Conservation (phyloP, 139 green algal genomes). For the Chlamydomonas schloesseri region DNA sequence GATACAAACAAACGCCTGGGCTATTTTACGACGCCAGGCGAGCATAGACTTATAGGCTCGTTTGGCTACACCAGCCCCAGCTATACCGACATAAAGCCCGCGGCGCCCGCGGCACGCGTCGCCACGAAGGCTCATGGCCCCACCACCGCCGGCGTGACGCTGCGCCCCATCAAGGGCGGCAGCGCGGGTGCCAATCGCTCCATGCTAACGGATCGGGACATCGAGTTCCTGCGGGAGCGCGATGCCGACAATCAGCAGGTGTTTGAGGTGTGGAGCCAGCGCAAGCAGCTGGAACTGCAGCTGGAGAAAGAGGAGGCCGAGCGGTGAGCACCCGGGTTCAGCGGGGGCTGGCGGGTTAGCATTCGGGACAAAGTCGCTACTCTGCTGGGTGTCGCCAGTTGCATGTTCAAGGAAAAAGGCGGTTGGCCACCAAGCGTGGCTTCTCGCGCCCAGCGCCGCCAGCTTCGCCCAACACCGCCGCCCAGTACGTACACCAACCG, state of each 20-base stretch:
- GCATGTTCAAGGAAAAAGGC: no score
- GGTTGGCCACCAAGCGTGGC: no score
- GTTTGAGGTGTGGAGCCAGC: conserved; percentile 41
- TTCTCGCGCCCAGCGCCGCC: no score
- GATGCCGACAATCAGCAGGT: conserved; percentile 26
- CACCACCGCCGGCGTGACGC: not conserved
- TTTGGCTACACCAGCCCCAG: conserved; percentile 24
- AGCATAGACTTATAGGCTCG: not conserved
- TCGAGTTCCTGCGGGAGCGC: conserved; percentile 19
- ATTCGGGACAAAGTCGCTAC: no score
- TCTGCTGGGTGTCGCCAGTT: no score
- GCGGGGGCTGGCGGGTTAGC: no score
- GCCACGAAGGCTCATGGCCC: conserved; percentile 10
- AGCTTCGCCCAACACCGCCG: no score
- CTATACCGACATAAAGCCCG: conserved; percentile 6
- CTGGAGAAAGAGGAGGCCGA: conserved; percentile 20
- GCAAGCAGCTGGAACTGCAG: conserved; percentile 28
- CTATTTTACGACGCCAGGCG: not conserved
- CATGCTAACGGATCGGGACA: conserved; percentile 14
- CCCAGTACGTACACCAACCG: no score
- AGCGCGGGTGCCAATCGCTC: not conserved
- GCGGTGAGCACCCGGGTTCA: not conserved
- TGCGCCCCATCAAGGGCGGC: not conserved
- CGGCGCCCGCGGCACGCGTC: not conserved
- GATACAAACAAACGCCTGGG: conserved; percentile 24